Evolutionary conservation across 257 asterid species (phyloP).

Genomic region (Nicotiana paniculata): DNA sequence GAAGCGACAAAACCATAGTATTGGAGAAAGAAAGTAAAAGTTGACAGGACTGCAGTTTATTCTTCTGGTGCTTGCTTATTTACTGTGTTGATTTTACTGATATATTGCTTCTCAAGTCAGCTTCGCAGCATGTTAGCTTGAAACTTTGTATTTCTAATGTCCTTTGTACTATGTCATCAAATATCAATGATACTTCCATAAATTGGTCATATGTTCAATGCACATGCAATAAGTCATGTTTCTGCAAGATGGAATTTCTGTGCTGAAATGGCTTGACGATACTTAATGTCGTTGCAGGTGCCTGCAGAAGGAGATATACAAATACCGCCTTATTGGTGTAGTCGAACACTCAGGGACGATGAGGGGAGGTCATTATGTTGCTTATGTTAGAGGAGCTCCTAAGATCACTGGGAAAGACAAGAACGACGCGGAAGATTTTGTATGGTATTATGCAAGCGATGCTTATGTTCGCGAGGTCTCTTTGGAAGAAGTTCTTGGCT

Average conservation of each 20-base stretch:
- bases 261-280: background rate
- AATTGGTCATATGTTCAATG: background rate
- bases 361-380: constrained; percentile 87
- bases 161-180: background rate
- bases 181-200: background rate
- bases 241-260: background rate
- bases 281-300: constrained; percentile 26
- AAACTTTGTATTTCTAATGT: background rate
- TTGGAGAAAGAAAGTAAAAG: background rate
- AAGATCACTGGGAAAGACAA: constrained; percentile 11
- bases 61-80: background rate
- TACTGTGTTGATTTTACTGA: background rate
- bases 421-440: constrained; percentile 14
- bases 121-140: background rate
- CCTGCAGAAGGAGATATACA: constrained; percentile 23
- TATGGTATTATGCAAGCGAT: constrained; percentile 79
- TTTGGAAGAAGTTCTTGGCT: constrained; percentile 51
- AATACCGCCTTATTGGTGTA: constrained; percentile 58
- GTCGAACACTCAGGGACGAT: constrained; percentile 80
- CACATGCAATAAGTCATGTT: background rate
- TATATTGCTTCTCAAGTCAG: background rate
- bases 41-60: background rate
- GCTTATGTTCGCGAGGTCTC: constrained; percentile 54
- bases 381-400: constrained; percentile 54
- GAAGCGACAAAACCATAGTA: background rate